Conservation (phyloP, 2,329 filamentous ascomycete genomes). For the Ophidiomyces ophidiicola region DNA sequence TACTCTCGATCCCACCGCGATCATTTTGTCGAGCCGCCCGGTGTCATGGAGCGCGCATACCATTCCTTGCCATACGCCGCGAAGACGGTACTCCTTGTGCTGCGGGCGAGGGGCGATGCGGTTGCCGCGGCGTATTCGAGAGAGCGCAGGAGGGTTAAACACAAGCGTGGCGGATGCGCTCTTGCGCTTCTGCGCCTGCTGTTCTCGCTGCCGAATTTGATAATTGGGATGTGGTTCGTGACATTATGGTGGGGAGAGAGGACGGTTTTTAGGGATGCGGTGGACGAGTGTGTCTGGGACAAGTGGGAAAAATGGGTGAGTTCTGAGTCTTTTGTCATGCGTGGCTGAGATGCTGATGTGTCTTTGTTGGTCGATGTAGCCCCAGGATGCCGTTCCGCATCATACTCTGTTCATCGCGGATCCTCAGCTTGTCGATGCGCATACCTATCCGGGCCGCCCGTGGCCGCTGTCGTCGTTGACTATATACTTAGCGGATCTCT, state of each 20-base stretch:
- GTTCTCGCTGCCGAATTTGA: slow-evolving; percentile 46
- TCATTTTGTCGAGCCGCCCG: slow-evolving; percentile 14
- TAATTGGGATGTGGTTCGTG: slow-evolving; percentile 63
- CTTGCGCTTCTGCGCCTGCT: slow-evolving; percentile 15
- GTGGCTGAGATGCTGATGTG: slow-evolving; percentile 15
- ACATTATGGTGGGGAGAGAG: slow-evolving; percentile 77
- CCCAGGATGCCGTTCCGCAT: slow-evolving; percentile 64
- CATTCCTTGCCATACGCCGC: slow-evolving; percentile 1
- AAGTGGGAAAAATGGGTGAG: slow-evolving; percentile 87
- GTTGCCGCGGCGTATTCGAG: slow-evolving; percentile 12
- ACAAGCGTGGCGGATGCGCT: slow-evolving; percentile 14
- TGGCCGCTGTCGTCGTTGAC: slow-evolving; percentile 59
- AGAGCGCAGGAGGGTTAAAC: slow-evolving; percentile 12
- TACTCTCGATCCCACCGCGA: slow-evolving; percentile 10
- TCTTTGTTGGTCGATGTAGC: slow-evolving; percentile 40
- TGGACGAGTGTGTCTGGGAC: slow-evolving; percentile 65
- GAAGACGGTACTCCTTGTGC: neutral
- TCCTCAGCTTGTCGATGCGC: slow-evolving; percentile 82
- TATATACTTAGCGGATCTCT: slow-evolving; percentile 71
- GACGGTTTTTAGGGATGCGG: slow-evolving; percentile 58
- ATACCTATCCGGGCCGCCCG: slow-evolving; percentile 80
- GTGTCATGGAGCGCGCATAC: slow-evolving; percentile 7
- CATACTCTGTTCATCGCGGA: slow-evolving; percentile 76
- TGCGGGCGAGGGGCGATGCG: neutral
- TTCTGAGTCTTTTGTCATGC: slow-evolving; percentile 12